These are phyloP conservation scores for Berberis vulgaris DNA, from an alignment of 164 flowering plant species.

Conservation along the genomic window DNA sequence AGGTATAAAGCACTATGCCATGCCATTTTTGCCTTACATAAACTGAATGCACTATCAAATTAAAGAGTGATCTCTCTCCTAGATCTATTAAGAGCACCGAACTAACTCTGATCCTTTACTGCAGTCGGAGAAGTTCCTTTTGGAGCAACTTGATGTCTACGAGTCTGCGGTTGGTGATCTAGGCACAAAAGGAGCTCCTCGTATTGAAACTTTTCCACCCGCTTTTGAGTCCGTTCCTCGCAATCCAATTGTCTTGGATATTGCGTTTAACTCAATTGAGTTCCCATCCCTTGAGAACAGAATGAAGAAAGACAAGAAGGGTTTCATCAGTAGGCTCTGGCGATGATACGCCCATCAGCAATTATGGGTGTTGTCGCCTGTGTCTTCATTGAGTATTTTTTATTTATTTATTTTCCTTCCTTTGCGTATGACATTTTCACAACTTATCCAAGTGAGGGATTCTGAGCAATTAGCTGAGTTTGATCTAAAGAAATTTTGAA, in stretches of 20 bases:
- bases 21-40: too few species aligned
- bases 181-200: conserved; percentile 40
- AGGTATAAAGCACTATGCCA: conserved; percentile 44
- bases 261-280: conserved; percentile 65
- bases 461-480: too few species aligned
- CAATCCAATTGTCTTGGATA: conserved; percentile 83
- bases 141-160: conserved; percentile 66
- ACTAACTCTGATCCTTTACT: conserved; percentile 3
- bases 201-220: conserved; percentile 75
- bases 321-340: conserved; percentile 83
- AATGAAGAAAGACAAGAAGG: conserved; percentile 89
- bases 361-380: too few species aligned
- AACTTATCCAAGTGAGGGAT: too few species aligned
- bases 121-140: conserved; percentile 66
- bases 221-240: conserved; percentile 75
- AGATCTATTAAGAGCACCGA: background rate
- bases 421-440: background rate
- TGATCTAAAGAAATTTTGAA: too few species aligned
- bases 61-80: too few species aligned
- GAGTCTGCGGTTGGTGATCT: conserved; percentile 80
- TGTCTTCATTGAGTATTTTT: background rate
- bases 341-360: conserved; percentile 25
- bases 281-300: conserved; percentile 90
- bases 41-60: too few species aligned
- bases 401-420: background rate